These are phyloP conservation scores for Trapa bicornis DNA, from an alignment of 345 rosid species.

Conservation along the genomic window DNA sequence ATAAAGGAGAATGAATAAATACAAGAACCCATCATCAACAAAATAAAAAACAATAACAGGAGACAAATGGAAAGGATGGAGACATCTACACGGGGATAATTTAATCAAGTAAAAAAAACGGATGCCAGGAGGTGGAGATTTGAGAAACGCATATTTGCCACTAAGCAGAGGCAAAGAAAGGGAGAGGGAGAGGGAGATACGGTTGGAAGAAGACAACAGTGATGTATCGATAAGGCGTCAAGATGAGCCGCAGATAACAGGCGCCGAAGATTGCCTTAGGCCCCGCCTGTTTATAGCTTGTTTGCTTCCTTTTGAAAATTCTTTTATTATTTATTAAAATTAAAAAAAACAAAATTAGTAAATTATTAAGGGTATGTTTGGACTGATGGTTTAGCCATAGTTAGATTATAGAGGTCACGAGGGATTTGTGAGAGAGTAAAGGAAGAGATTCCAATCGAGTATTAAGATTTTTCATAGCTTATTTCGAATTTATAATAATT, in stretches of 20 bases:
- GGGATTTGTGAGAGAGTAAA: too few species aligned
- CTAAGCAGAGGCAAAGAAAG: not conserved
- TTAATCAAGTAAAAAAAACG: not conserved
- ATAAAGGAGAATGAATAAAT: not conserved
- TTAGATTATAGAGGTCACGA: too few species aligned
- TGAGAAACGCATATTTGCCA: constrained; percentile 3
- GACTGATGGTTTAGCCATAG: too few species aligned
- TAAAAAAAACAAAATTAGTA: too few species aligned
- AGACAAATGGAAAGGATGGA: not conserved
- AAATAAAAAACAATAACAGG: not conserved
- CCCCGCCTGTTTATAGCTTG: constrained; percentile 15
- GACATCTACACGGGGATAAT: not conserved
- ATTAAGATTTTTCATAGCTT: too few species aligned
- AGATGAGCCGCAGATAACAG: constrained; percentile 38
- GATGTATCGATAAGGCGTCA: constrained; percentile 37
- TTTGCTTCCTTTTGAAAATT: not conserved
- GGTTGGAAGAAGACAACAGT: not conserved
- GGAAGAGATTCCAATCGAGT: too few species aligned
- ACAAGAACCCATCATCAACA: not conserved
- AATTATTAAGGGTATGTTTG: too few species aligned
- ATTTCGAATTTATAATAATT: too few species aligned
- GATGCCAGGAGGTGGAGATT: not conserved
- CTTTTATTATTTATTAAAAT: too few species aligned
- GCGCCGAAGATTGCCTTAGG: constrained; percentile 36
- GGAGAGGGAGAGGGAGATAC: not conserved